These are phyloP conservation scores for Dioszegia aurantiaca DNA, from an alignment of 768 basidiomycete species.

Conservation along the genomic window DNA sequence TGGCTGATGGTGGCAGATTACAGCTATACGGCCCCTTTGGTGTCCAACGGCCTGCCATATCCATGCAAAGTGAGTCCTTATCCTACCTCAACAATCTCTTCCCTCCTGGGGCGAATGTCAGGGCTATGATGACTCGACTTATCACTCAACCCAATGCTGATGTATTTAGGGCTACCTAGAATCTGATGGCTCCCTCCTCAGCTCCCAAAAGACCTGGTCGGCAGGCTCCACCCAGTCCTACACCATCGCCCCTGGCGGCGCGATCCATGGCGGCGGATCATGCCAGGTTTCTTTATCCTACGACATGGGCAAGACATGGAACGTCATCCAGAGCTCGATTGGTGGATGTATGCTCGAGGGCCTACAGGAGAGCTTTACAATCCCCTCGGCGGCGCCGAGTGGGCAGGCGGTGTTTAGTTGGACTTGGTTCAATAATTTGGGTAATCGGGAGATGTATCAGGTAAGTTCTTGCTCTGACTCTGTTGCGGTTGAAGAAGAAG, in stretches of 20 bases:
- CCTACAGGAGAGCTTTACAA: constrained; percentile 43
- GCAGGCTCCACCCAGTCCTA: constrained; percentile 48
- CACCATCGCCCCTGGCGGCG: constrained; percentile 43
- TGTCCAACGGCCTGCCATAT: constrained; percentile 43
- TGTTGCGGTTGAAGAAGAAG: background rate
- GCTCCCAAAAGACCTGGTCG: constrained; percentile 40
- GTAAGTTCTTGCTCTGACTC: constrained; percentile 1
- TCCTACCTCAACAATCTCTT: background rate
- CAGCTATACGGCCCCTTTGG: constrained; percentile 48
- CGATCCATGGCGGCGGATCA: constrained; percentile 53
- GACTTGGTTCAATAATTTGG: constrained; percentile 53
- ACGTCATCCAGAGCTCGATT: constrained; percentile 50
- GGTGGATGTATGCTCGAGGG: constrained; percentile 50
- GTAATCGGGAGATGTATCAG: constrained; percentile 49
- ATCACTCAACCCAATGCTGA: background rate
- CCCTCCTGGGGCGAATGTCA: too few species aligned
- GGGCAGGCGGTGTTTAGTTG: constrained; percentile 52
- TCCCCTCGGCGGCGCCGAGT: constrained; percentile 48
- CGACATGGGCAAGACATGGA: constrained; percentile 53
- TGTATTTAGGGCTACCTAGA: constrained; percentile 36
- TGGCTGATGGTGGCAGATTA: constrained; percentile 47
- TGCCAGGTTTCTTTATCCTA: constrained; percentile 54
- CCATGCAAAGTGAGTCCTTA: constrained; percentile 51
- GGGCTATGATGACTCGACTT: too few species aligned
- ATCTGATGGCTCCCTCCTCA: constrained; percentile 34